Base-by-base conservation (phyloP, 768 basidiomycete genomes). In the Phlegmacium glaucopus region DNA sequence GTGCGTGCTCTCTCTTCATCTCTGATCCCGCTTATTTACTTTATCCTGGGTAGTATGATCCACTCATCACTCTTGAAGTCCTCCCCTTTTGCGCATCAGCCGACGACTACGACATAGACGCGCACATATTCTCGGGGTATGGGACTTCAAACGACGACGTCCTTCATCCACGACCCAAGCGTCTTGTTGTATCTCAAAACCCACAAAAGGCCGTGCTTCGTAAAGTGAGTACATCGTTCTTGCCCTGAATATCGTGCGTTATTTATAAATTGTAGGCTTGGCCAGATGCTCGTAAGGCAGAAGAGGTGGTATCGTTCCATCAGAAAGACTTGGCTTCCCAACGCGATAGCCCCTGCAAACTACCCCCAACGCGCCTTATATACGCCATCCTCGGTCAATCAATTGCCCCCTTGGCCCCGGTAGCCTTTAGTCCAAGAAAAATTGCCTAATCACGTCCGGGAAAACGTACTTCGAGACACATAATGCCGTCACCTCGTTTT, bases 171-270 rank as follows among this genome's bases (percentile, higher is more conserved):
- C 35, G 42, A 30, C 18, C n/a, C 16, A 18, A 10, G 18, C 49
- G 44, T 32, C 43, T 44, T 15, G 49, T 44, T 15, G 34, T 43
- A 8, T 50, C 44, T 5, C 44, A 43, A n/a, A 50, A 40, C 22
- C 38, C 44, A 41, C 36, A 13, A 16, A 9, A 32, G 6, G 9
- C 26, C n/a, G 3, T 18, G 10, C 40, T 27, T 28, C 15, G 37
- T 28, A 18, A 12, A 18, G 29, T 34, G 39, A 27, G 35, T 40
- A 7, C 44, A 41, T 25, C 35, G 39, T 44, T 44, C 39, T 11
- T 44, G 42, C 30, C 34, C 49, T 35, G 38, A 2, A 46, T 32
- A 35, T 45, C 35, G 11, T 35, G n/a, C 18, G 17, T 11, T 37
- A 37, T 11, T 22, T 22, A 22, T 22, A 22, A 22, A 22, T 22